Conservation (phyloP, 768 basidiomycete genomes). For the Suillus bovinus region DNA sequence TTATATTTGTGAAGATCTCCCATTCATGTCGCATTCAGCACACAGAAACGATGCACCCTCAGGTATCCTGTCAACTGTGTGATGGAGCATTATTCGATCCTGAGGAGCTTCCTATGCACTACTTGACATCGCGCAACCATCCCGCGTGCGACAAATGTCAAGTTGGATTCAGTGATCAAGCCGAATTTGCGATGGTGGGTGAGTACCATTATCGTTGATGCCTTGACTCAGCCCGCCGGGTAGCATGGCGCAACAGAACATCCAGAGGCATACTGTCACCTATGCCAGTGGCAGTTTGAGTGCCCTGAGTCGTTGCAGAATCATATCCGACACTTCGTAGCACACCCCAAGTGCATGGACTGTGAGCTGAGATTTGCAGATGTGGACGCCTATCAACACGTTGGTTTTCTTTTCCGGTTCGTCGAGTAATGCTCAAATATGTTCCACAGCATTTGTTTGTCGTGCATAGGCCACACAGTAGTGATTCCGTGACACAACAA, state of each 20-base stretch:
- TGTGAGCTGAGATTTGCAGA: constrained; percentile 46
- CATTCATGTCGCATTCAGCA: constrained; percentile 34
- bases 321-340: constrained; percentile 43
- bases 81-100: constrained; percentile 24
- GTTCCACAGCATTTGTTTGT: constrained; percentile 27
- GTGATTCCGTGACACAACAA: not conserved
- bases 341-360: constrained; percentile 45
- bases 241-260: constrained; percentile 34
- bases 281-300: constrained; percentile 43
- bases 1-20: constrained; percentile 1
- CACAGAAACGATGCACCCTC: constrained; percentile 36
- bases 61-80: constrained; percentile 34
- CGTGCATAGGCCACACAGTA: constrained; percentile 22
- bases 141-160: constrained; percentile 29
- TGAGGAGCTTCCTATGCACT: constrained; percentile 25
- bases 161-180: constrained; percentile 27
- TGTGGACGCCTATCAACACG: constrained; percentile 37
- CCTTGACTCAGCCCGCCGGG: constrained; percentile 15
- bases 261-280: constrained; percentile 34
- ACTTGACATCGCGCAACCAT: constrained; percentile 27
- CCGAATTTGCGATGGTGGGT: constrained; percentile 30
- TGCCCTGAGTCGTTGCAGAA: constrained; percentile 34
- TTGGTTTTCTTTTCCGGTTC: constrained; percentile 20
- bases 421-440: constrained; percentile 5
- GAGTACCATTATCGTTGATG: not conserved